Conservation (phyloP, 1,284 basidiomycete species). For the Microstroma glucosiphilum region DNA sequence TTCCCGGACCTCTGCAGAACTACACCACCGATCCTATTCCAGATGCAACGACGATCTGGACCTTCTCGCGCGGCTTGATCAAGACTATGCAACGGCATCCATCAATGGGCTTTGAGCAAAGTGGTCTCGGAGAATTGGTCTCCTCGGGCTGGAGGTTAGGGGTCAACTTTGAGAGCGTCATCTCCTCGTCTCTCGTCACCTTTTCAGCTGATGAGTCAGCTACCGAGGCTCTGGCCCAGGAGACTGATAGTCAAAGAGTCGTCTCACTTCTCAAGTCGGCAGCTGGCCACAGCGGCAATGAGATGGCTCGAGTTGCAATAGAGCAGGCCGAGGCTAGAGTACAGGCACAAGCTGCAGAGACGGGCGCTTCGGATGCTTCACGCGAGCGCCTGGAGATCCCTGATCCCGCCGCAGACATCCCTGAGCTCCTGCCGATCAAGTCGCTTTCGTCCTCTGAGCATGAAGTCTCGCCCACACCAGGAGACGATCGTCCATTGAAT, state of each 20-base stretch:
- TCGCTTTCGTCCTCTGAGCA: neutral
- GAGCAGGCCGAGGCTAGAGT: neutral
- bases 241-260: neutral
- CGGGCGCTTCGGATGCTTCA: neutral
- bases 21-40: conserved; percentile 28
- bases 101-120: neutral
- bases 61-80: conserved; percentile 38
- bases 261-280: neutral
- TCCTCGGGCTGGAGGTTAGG: neutral
- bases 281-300: neutral
- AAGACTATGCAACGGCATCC: conserved; percentile 7
- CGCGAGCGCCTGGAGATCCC: neutral
- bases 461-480: too few relatives aligned
- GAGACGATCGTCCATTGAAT: conserved; percentile 38
- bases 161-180: neutral
- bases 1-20: neutral
- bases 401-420: neutral
- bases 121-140: neutral
- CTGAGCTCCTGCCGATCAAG: neutral
- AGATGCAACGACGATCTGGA: conserved; percentile 30
- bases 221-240: neutral
- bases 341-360: neutral
- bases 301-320: neutral
- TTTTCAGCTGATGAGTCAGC: neutral
- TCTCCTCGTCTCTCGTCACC: neutral